These are phyloP conservation scores for Verticillium alfalfae DNA, from an alignment of 2,329 filamentous ascomycete genomes.

Conservation along the genomic window DNA sequence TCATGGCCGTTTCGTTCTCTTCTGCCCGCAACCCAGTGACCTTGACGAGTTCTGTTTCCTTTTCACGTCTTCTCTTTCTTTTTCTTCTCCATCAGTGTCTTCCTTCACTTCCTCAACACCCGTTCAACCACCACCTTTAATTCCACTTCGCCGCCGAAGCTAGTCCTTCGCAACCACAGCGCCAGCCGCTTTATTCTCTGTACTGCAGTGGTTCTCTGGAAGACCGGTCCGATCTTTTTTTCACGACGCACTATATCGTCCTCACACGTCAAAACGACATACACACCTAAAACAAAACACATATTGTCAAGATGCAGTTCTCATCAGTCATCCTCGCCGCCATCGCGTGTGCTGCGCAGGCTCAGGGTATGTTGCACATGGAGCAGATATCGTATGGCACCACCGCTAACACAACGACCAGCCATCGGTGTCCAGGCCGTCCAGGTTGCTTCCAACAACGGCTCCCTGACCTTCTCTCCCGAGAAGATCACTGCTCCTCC, in stretches of 20 bases:
- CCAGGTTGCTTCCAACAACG: constrained; percentile 53
- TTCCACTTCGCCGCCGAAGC: constrained; percentile 29
- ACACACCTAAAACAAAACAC: background rate
- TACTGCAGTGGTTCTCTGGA: constrained; percentile 5
- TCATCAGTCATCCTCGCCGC: constrained; percentile 39
- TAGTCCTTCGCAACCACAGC: constrained; percentile 40
- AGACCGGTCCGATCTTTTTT: constrained; percentile 3
- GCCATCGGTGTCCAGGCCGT: constrained; percentile 54
- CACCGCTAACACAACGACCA: constrained; percentile 12
- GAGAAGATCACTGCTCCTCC: constrained; percentile 56
- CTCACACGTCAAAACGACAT: background rate
- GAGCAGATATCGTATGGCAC: background rate
- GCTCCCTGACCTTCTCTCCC: constrained; percentile 58
- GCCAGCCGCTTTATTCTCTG: constrained; percentile 34
- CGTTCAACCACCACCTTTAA: constrained; percentile 5
- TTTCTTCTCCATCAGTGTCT: constrained; percentile 17
- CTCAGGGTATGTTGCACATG: constrained; percentile 29
- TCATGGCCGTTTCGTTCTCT: constrained; percentile 21
- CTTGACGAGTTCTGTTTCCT: constrained; percentile 17
- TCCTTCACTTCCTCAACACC: constrained; percentile 15
- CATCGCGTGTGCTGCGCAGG: constrained; percentile 40
- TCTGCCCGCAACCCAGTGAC: constrained; percentile 17
- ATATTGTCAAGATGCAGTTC: constrained; percentile 44
- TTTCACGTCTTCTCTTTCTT: constrained; percentile 11
- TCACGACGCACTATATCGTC: background rate